Evolutionary conservation across 352 stramenopile genomes (phyloP).

Genomic region (Pythium brachiatum): DNA sequence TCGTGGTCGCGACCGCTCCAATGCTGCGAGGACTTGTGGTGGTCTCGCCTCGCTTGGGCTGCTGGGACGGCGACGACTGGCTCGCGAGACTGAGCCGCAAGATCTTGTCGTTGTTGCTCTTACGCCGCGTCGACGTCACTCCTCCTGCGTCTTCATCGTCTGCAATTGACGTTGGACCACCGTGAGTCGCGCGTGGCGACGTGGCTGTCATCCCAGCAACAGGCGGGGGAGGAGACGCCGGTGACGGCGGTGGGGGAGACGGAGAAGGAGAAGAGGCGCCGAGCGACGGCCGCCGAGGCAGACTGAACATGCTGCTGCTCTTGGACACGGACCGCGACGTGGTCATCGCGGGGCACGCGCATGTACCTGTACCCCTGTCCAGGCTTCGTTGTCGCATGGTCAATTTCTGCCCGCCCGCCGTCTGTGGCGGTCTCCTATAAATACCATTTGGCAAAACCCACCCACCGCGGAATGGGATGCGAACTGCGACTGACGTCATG

Average conservation of each 20-base stretch:
- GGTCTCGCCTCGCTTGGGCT: background rate
- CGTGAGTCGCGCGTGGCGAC: background rate
- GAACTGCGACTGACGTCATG: background rate
- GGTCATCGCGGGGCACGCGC: slow-evolving; percentile 14
- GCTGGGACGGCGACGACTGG: background rate
- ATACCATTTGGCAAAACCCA: background rate
- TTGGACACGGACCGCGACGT: slow-evolving; percentile 24
- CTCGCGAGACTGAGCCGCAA: background rate
- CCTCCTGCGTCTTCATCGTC: slow-evolving; percentile 6
- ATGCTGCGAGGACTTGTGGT: background rate
- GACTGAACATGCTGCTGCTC: slow-evolving; percentile 29
- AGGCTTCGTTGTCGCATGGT: slow-evolving; percentile 2
- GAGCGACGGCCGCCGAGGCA: slow-evolving; percentile 24
- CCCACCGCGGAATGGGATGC: background rate
- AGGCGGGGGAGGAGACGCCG: background rate
- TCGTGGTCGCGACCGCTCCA: background rate
- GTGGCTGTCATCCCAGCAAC: slow-evolving; percentile 13
- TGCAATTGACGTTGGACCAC: background rate
- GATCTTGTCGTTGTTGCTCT: slow-evolving; percentile 28
- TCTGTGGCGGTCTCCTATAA: background rate
- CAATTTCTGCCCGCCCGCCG: slow-evolving; percentile 4
- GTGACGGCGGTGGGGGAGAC: background rate
- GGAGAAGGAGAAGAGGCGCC: background rate
- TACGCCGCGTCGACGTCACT: slow-evolving; percentile 7
- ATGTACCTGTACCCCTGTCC: background rate